Evolutionary conservation across 768 basidiomycete genomes (phyloP), one percentile per base, ranked within the genome.

Genomic region (Rhodosporidiobolus sp.): DNA sequence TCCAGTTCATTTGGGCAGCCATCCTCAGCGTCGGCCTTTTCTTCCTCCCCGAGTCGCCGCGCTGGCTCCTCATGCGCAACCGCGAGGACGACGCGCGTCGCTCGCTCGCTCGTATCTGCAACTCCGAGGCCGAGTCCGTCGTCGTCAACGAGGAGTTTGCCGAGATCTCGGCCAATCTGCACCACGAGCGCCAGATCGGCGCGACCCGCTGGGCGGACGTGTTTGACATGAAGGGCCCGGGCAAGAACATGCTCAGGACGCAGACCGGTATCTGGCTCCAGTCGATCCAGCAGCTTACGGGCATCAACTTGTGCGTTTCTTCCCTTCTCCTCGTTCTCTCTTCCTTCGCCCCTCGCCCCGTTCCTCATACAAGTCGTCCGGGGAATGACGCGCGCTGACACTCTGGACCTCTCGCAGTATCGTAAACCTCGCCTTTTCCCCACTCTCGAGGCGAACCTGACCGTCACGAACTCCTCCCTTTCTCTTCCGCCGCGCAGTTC

Each of bases 181-280:
- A 87, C 73, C 83, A 84, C 50, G 90, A 92, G 81, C 80, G 83
- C 63, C 84, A 83, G 50, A 80, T 87, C 54, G 89, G 89, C 59
- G 83, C 85, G 75, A 83, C 84, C 48, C 84, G 85, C 10, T 94
- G 84, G 78, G 86, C 85, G 81, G 45, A 30, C 49, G 32, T 30
- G 57, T 28, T 38, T n/a, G 84, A 87, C 75, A 90, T 89, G 75
- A 43, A 43, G 38, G 38, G 38, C 38, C 38, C 38, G 38, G 38
- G 38, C 38, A 43, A 43, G 38, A 43, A 43, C 38, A 43, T 43
- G 38, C 38, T 43, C 38, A 7, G 38, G 8, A 43, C 38, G 38
- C 38, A 43, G 79, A 88, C 89, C 30, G 92, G 92, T 77, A 89
- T 90, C 78, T 86, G 87, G 80, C 77, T 93, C 74, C 91, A 94